Conservation (phyloP, 2,329 filamentous ascomycete genomes). For the Diaporthe vaccinii region DNA sequence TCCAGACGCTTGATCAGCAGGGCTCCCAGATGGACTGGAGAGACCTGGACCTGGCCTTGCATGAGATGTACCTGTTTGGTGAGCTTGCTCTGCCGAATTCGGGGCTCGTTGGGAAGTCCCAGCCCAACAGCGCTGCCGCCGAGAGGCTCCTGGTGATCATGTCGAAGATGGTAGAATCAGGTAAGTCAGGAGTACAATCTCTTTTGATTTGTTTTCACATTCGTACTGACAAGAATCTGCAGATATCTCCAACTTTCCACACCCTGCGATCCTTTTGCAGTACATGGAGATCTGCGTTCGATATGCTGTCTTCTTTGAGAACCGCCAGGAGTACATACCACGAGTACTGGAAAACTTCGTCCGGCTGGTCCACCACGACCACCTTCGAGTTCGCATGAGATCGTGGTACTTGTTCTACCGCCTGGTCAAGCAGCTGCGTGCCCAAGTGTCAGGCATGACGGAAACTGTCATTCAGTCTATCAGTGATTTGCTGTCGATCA, state of each 20-base stretch:
- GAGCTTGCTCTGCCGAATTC: slow-evolving; percentile 92
- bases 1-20: slow-evolving; percentile 82
- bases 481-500: slow-evolving; percentile 88
- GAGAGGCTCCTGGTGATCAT: slow-evolving; percentile 92
- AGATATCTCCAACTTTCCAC: slow-evolving; percentile 88
- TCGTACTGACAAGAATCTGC: slow-evolving; percentile 40
- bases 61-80: slow-evolving; percentile 97
- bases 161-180: slow-evolving; percentile 93
- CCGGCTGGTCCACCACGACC: slow-evolving; percentile 86
- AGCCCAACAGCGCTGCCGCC: slow-evolving; percentile 82
- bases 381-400: slow-evolving; percentile 87
- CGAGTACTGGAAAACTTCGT: slow-evolving; percentile 94
- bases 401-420: slow-evolving; percentile 98
- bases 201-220: not conserved
- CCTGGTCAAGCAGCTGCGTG: slow-evolving; percentile 88
- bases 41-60: slow-evolving; percentile 91
- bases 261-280: slow-evolving; percentile 92
- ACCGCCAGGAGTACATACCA: slow-evolving; percentile 83
- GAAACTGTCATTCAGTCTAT: slow-evolving; percentile 93
- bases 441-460: slow-evolving; percentile 88
- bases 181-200: slow-evolving; percentile 62
- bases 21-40: slow-evolving; percentile 89
- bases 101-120: slow-evolving; percentile 87
- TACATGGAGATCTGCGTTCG: slow-evolving; percentile 99
- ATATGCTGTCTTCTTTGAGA: slow-evolving; percentile 93